Evolutionary conservation across 805 yeast species (phyloP), one percentile per base, ranked within the genome.

Genomic region (Torulaspora maleeae): DNA sequence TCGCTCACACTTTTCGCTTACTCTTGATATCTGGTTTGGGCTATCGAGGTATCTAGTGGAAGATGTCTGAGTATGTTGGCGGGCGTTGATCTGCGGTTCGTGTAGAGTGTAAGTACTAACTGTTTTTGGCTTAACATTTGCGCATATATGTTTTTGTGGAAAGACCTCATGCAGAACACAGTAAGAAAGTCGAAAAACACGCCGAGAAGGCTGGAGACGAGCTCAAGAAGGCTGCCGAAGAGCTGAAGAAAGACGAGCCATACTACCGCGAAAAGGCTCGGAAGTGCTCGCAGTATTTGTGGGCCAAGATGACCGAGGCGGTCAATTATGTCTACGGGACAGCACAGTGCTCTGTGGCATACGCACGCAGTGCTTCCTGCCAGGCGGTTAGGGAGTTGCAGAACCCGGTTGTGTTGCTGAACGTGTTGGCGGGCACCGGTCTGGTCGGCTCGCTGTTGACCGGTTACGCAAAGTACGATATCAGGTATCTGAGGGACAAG

Each of bases 341-440:
- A 3, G 41, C 44, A n/a, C 43, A 37, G 17, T 38, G 54, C 12
- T 58, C 62, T 13, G 42, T 54, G 19, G 48, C 44, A 12, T 46
- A 52, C 17, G 56, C 68, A 20, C 49, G 35, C 10, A 16, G 47
- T 10, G 33, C 43, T 12, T 49, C 51, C 9, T 27, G 33, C 15
- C 37, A 38, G 28, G 48, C 53, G 11, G 39, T 33, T 36, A 15
- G 41, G 27, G 84, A 79, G 60, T 68, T 80, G 51, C 71, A 78
- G 56, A 80, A 81, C 67, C 86, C 86, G 0, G 83, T 76, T 3
- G 83, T 81, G 37, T 65, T 76, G 15, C 62, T 77, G 27, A 84
- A 80, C 61, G 63, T 74, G 2, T 68, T 77, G 13, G 69, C 78
- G 35, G 73, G 78, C 25, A 58, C 73, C 6, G 72, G 76, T 33